Conservation (phyloP, 2,329 filamentous ascomycete genomes). For the Colletotrichum lindemuthianum region DNA sequence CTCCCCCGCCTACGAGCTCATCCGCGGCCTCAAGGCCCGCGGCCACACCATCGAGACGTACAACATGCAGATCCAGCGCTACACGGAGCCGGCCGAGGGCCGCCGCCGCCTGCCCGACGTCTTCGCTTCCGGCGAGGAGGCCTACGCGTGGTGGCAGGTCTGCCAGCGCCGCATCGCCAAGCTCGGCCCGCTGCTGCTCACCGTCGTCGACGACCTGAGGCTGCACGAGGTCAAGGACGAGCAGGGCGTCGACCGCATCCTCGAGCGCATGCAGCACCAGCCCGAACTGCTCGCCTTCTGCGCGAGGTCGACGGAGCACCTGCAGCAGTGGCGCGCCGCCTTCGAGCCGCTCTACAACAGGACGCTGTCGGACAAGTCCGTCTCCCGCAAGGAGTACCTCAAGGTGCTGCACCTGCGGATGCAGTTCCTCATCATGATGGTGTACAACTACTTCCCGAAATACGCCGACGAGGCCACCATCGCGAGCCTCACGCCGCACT, state of each 20-base stretch:
- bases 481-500: slow-evolving; percentile 52
- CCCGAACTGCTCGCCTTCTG: slow-evolving; percentile 28
- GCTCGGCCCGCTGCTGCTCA: slow-evolving; percentile 23
- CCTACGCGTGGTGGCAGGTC: slow-evolving; percentile 50
- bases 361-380: slow-evolving; percentile 40
- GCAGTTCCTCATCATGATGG: slow-evolving; percentile 52
- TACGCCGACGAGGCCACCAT: slow-evolving; percentile 50
- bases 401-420: slow-evolving; percentile 51
- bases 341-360: slow-evolving; percentile 50
- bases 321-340: slow-evolving; percentile 51
- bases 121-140: slow-evolving; percentile 48
- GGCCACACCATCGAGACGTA: slow-evolving; percentile 33
- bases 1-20: slow-evolving; percentile 26
- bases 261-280: slow-evolving; percentile 15
- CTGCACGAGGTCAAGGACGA: slow-evolving; percentile 29
- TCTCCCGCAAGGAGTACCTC: slow-evolving; percentile 39
- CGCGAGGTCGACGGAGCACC: slow-evolving; percentile 18
- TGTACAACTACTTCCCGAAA: slow-evolving; percentile 51
- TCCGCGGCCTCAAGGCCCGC: slow-evolving; percentile 20
- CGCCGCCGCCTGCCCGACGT: slow-evolving; percentile 45
- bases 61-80: slow-evolving; percentile 32
- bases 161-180: slow-evolving; percentile 50
- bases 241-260: slow-evolving; percentile 11
- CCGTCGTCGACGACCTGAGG: slow-evolving; percentile 30
- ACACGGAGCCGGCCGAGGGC: slow-evolving; percentile 21